phyloP scores from a whole-genome alignment of 306 rosid genomes.

The Ammopiptanthus mongolicus region DNA sequence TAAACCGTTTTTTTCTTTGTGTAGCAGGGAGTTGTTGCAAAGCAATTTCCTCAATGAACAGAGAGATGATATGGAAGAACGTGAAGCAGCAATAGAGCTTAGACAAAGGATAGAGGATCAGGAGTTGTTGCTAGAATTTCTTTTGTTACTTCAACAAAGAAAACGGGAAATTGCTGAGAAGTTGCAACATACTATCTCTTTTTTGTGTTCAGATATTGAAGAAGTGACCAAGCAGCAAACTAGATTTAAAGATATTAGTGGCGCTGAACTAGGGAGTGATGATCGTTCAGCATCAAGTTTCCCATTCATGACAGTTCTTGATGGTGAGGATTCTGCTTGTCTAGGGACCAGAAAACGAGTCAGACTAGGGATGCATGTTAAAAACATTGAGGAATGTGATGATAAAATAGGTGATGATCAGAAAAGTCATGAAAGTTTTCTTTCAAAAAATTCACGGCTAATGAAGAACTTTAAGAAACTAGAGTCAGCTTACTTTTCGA shows the following conservation, averaged over 20 bases:
- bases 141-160: conserved; percentile 68
- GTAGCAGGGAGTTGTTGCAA: conserved; percentile 75
- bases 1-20: conserved; percentile 29
- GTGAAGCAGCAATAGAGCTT: conserved; percentile 84
- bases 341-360: conserved; percentile 74
- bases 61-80: conserved; percentile 73
- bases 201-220: conserved; percentile 73
- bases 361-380: conserved; percentile 41
- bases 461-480: conserved; percentile 91
- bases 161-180: conserved; percentile 76
- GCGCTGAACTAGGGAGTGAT: conserved; percentile 43
- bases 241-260: conserved; percentile 46
- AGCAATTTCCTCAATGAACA: conserved; percentile 82
- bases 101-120: conserved; percentile 76
- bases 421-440: conserved; percentile 42
- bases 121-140: conserved; percentile 83
- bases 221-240: conserved; percentile 75
- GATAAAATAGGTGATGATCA: conserved; percentile 49
- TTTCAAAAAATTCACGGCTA: conserved; percentile 62
- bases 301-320: conserved; percentile 49
- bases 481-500: conserved; percentile 77
- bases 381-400: conserved; percentile 49
- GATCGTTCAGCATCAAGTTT: conserved; percentile 52
- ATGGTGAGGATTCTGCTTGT: conserved; percentile 51
- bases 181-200: conserved; percentile 77